These are phyloP conservation scores for Malassezia nana DNA, from an alignment of 1,284 basidiomycete species.

Conservation along the genomic window DNA sequence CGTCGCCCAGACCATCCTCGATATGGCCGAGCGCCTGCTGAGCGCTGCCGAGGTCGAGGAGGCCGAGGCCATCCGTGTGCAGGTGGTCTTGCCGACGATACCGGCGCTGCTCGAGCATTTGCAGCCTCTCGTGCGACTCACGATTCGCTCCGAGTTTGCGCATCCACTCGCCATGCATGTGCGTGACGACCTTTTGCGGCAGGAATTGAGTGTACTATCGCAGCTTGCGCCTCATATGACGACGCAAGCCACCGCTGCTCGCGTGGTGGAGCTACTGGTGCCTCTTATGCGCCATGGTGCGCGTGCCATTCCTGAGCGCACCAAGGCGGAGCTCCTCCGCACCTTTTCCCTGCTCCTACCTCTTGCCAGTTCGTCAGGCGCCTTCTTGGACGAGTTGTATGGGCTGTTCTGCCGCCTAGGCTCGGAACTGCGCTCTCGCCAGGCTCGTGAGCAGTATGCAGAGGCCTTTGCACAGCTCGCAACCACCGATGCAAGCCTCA, in stretches of 20 bases:
- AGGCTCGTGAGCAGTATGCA: conserved; percentile 28
- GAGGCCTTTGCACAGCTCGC: conserved; percentile 34
- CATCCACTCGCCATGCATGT: conserved; percentile 57
- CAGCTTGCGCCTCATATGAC: conserved; percentile 66
- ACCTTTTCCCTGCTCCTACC: conserved; percentile 66
- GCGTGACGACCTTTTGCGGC: conserved; percentile 65
- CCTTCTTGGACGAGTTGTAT: conserved; percentile 26
- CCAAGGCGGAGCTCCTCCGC: conserved; percentile 72
- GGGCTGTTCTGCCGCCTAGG: conserved; percentile 36
- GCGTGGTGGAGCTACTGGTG: conserved; percentile 63
- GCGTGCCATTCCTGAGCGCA: conserved; percentile 70
- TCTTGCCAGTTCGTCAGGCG: conserved; percentile 60
- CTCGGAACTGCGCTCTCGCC: conserved; percentile 26
- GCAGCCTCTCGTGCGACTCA: conserved; percentile 49
- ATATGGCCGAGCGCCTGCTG: conserved; percentile 70
- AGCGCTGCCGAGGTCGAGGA: neutral
- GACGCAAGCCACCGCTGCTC: conserved; percentile 60
- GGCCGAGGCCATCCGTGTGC: neutral
- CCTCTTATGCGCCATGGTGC: conserved; percentile 71
- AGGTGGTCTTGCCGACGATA: conserved; percentile 65
- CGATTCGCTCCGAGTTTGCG: conserved; percentile 39
- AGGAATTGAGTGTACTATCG: conserved; percentile 72
- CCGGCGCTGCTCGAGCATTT: conserved; percentile 65
- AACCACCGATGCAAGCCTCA: conserved; percentile 24
- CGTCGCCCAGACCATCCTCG: conserved; percentile 71